Conservation (phyloP, 2,329 filamentous ascomycete species). For the Coniochaeta pulveracea region DNA sequence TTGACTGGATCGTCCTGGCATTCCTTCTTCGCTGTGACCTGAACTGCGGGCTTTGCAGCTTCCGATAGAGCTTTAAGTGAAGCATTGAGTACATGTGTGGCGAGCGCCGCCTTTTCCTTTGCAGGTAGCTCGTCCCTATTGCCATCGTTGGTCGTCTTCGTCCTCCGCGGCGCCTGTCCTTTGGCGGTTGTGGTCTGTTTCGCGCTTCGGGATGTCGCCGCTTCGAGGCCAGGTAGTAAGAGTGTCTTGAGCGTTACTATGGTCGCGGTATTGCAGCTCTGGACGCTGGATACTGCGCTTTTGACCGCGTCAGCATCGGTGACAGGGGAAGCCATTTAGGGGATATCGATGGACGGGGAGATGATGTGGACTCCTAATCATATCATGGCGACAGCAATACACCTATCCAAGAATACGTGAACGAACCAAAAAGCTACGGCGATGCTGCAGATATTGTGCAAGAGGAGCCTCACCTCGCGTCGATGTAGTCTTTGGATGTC, state of each 20-base stretch:
- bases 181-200: slow-evolving; percentile 15
- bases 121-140: slow-evolving; percentile 31
- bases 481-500: not conserved
- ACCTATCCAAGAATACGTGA: slow-evolving; percentile 13
- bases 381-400: slow-evolving; percentile 17
- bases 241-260: slow-evolving; percentile 31
- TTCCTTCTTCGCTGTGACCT: slow-evolving; percentile 18
- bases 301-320: slow-evolving; percentile 33
- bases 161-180: slow-evolving; percentile 13
- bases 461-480: too few species aligned
- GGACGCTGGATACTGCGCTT: slow-evolving; percentile 29
- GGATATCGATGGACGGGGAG: slow-evolving; percentile 19
- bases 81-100: slow-evolving; percentile 62
- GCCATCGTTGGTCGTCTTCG: slow-evolving; percentile 19
- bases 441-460: slow-evolving; percentile 3
- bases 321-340: slow-evolving; percentile 26
- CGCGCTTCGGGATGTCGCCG: too few species aligned
- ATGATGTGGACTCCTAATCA: slow-evolving; percentile 20
- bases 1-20: slow-evolving; percentile 26
- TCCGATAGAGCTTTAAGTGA: slow-evolving; percentile 59
- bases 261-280: slow-evolving; percentile 35
- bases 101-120: slow-evolving; percentile 54
- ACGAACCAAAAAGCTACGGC: slow-evolving; percentile 7
- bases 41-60: slow-evolving; percentile 40
- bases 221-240: slow-evolving; percentile 24